phyloP scores from a whole-genome alignment of 495 filamentous ascomycete species.

The Aspergillus nanangensis region DNA sequence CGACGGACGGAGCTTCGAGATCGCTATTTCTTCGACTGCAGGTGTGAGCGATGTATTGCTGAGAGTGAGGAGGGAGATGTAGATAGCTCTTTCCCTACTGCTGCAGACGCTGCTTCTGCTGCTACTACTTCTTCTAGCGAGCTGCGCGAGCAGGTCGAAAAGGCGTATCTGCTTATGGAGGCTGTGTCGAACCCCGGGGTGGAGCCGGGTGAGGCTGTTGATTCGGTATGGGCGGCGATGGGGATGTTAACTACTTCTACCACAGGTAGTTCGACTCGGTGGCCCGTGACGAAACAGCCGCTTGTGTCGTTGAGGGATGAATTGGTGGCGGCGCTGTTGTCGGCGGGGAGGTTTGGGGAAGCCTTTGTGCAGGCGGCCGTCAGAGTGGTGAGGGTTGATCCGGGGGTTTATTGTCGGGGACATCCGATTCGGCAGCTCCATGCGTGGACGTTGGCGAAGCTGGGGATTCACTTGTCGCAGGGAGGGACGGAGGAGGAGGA shows the following conservation, averaged over 20 bases:
- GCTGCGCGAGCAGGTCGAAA: background rate
- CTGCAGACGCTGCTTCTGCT: no score
- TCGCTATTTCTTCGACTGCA: conserved; percentile 64
- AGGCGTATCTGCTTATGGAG: background rate
- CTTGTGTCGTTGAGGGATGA: conserved; percentile 36
- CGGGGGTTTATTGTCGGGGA: conserved; percentile 23
- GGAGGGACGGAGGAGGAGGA: conserved; percentile 13
- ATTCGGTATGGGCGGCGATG: background rate
- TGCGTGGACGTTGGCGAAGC: conserved; percentile 35
- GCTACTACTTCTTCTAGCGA: no score
- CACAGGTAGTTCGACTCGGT: conserved; percentile 16
- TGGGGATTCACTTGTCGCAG: conserved; percentile 34
- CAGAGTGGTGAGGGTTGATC: conserved; percentile 35
- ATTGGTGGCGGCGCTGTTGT: conserved; percentile 27
- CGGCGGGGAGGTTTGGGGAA: conserved; percentile 21
- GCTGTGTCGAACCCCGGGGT: background rate
- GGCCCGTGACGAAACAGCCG: conserved; percentile 37
- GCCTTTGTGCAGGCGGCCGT: conserved; percentile 38
- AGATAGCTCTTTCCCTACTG: background rate
- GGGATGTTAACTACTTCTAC: no score
- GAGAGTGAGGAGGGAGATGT: background rate
- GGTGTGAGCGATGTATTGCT: conserved; percentile 48
- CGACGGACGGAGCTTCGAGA: conserved; percentile 49
- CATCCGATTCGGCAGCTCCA: conserved; percentile 44
- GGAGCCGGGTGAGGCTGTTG: background rate